phyloP scores from a whole-genome alignment of 1,284 basidiomycete species.

The Porodaedalea pini region DNA sequence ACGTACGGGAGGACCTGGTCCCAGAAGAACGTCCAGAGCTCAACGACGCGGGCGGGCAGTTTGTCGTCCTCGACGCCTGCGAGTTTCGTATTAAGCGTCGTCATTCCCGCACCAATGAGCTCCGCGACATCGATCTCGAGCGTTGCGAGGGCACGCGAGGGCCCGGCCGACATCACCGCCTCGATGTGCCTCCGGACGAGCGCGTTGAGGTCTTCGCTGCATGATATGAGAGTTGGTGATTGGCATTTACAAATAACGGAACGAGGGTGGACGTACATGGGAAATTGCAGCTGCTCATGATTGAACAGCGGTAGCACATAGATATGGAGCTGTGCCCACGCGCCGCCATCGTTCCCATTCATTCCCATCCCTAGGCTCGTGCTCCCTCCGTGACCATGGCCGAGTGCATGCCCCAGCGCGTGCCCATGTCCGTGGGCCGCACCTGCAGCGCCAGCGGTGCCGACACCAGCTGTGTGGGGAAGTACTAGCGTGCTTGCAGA shows the following conservation, averaged over 20 bases:
- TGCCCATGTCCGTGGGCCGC: slow-evolving; percentile 8
- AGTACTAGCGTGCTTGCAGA: slow-evolving; percentile 36
- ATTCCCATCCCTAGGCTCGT: slow-evolving; percentile 8
- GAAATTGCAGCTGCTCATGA: slow-evolving; percentile 81
- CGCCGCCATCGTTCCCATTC: slow-evolving; percentile 41
- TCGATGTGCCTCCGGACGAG: slow-evolving; percentile 78
- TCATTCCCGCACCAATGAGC: slow-evolving; percentile 84
- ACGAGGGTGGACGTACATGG: slow-evolving; percentile 57
- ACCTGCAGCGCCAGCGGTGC: slow-evolving; percentile 22
- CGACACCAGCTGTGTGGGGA: slow-evolving; percentile 28
- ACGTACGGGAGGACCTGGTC: slow-evolving; percentile 87
- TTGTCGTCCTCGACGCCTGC: slow-evolving; percentile 68
- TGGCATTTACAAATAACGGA: background rate
- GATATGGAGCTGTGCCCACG: slow-evolving; percentile 82
- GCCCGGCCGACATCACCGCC: slow-evolving; percentile 58
- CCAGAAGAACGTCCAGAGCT: slow-evolving; percentile 95
- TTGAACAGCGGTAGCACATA: slow-evolving; percentile 90
- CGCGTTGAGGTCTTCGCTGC: slow-evolving; percentile 83
- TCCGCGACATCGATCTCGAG: slow-evolving; percentile 82
- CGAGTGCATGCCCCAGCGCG: slow-evolving; percentile 22
- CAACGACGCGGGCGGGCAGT: slow-evolving; percentile 74
- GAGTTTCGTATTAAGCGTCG: slow-evolving; percentile 87
- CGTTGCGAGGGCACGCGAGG: slow-evolving; percentile 57
- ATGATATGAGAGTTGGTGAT: background rate
- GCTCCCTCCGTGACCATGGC: slow-evolving; percentile 26